phyloP scores from a whole-genome alignment of 2,329 filamentous ascomycete species.

The Botrytis hyacinthi region DNA sequence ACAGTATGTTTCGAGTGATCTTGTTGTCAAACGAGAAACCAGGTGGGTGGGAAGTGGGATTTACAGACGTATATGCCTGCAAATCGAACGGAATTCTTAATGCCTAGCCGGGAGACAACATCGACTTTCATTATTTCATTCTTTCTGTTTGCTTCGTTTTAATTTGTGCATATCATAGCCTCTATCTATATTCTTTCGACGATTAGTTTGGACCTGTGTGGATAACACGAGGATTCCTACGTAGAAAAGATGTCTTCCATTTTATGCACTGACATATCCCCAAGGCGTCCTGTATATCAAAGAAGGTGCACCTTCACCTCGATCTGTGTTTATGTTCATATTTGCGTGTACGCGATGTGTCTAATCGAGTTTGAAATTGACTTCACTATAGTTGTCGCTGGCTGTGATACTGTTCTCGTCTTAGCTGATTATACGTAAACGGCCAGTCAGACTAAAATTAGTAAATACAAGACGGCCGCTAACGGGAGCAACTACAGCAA shows the following conservation, averaged over 20 bases:
- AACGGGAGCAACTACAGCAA: neutral
- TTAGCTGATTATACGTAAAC: neutral
- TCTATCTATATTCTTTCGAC: neutral
- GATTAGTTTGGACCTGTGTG: neutral
- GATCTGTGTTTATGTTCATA: neutral
- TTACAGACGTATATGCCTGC: too few species aligned
- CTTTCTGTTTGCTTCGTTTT: neutral
- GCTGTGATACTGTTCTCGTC: too few species aligned
- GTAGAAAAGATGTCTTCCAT: neutral
- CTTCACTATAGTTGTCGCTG: accelerated
- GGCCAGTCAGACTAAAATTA: too few species aligned
- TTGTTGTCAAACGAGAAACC: neutral
- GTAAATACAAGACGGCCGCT: neutral
- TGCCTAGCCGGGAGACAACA: neutral
- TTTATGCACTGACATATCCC: neutral
- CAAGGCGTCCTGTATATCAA: neutral
- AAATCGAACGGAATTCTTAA: neutral
- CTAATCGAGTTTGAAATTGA: neutral
- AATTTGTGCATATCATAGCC: neutral
- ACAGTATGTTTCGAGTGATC: too few species aligned
- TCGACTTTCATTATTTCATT: neutral
- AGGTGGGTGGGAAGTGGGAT: neutral
- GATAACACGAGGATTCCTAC: neutral
- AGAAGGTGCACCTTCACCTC: neutral
- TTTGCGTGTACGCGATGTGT: neutral